Percentiles rank a stretch among this genome's conserved stretches.
phyloP scores from a whole-genome alignment of 306 rosid species.

The Vachellia collinsii region DNA sequence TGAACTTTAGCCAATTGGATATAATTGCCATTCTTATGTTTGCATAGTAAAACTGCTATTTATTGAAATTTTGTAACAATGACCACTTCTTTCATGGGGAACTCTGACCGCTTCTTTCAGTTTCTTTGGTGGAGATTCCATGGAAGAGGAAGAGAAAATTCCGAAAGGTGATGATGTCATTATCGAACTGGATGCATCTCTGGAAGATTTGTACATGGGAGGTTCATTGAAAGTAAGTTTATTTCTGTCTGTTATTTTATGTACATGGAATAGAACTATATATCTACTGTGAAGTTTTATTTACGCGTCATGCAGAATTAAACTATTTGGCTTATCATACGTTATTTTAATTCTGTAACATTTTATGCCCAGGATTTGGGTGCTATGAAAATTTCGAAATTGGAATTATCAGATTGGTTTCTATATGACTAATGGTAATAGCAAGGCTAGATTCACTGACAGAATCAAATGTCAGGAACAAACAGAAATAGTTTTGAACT shows the following conservation, averaged over 20 bases:
- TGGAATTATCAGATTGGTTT: slow-evolving; percentile 20
- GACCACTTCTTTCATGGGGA: slow-evolving; percentile 26
- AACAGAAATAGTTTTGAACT: slow-evolving; percentile 29
- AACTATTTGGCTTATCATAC: neutral
- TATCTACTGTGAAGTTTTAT: neutral
- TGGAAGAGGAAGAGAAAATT: slow-evolving; percentile 85
- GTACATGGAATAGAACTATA: neutral
- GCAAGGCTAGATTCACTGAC: slow-evolving; percentile 14
- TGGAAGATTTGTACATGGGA: slow-evolving; percentile 96
- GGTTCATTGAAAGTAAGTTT: slow-evolving; percentile 84
- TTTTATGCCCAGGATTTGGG: slow-evolving; percentile 20
- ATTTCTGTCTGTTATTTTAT: slow-evolving; percentile 7
- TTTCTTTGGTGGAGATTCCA: slow-evolving; percentile 80
- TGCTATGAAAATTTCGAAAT: neutral
- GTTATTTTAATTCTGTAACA: slow-evolving; percentile 10
- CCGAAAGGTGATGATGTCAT: slow-evolving; percentile 87
- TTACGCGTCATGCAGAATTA: neutral
- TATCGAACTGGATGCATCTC: slow-evolving; percentile 80
- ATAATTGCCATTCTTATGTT: neutral
- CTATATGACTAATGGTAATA: slow-evolving; percentile 3
- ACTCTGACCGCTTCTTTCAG: slow-evolving; percentile 48
- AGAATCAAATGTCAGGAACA: neutral
- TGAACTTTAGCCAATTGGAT: slow-evolving; percentile 1
- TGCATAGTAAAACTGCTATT: slow-evolving; percentile 12
- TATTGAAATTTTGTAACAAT: slow-evolving; percentile 9